Evolutionary conservation across 164 flowering plant species (phyloP).

Genomic region (Kingdonia uniflora): DNA sequence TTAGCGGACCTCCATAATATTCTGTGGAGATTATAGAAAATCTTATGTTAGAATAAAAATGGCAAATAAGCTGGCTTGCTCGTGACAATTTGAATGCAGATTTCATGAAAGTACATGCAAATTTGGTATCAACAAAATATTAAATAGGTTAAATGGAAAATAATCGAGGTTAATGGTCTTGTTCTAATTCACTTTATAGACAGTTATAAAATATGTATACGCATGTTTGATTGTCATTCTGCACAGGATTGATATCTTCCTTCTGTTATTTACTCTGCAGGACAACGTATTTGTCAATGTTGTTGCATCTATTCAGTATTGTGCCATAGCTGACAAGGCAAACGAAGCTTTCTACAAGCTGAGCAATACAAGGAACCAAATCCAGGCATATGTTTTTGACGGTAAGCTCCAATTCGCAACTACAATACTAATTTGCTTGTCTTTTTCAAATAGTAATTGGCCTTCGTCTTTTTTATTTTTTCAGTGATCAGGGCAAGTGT

Average conservation of each 20-base stretch:
- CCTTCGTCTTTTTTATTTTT: constrained; percentile 5
- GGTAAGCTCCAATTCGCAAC: neutral
- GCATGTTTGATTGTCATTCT: neutral
- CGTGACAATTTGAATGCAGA: no score
- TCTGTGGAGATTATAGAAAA: no score
- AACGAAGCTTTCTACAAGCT: constrained; percentile 52
- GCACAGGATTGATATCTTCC: constrained; percentile 1
- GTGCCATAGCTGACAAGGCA: constrained; percentile 1
- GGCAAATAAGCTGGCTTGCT: no score
- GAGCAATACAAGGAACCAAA: constrained; percentile 7
- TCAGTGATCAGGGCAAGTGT: constrained; percentile 65
- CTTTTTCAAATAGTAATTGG: no score
- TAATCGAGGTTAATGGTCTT: no score
- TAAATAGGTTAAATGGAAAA: no score
- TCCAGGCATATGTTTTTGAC: constrained; percentile 1
- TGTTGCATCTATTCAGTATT: constrained; percentile 26
- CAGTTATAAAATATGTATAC: neutral
- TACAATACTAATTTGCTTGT: no score
- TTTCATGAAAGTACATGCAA: no score
- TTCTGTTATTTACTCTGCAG: constrained; percentile 23
- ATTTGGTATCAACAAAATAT: no score
- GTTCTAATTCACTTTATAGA: no score
- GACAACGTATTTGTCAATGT: constrained; percentile 82
- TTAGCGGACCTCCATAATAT: no score
- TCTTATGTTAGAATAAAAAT: no score